phyloP scores from a whole-genome alignment of 345 rosid species.

The Euphorbia lathyris region DNA sequence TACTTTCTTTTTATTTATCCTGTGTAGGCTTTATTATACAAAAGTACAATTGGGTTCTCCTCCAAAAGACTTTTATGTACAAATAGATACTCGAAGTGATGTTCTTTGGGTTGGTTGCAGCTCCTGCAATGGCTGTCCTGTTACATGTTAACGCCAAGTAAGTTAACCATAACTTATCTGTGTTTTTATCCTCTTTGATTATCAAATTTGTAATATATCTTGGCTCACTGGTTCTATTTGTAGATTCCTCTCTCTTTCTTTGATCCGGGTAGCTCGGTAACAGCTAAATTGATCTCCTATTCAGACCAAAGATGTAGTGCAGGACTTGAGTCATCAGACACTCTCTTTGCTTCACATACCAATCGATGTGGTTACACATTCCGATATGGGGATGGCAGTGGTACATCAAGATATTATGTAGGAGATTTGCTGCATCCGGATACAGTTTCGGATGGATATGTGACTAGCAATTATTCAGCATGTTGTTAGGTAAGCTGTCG shows the following conservation, averaged over 20 bases:
- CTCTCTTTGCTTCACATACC: constrained; percentile 55
- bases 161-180: constrained; percentile 14
- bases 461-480: constrained; percentile 66
- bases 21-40: constrained; percentile 76
- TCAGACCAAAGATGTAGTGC: constrained; percentile 68
- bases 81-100: constrained; percentile 96
- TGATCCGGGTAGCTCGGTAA: constrained; percentile 75
- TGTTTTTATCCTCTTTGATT: neutral
- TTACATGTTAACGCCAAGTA: constrained; percentile 75
- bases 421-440: constrained; percentile 66
- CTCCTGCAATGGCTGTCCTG: constrained; percentile 89
- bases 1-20: constrained; percentile 10
- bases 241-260: constrained; percentile 82
- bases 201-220: constrained; percentile 2
- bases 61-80: constrained; percentile 81
- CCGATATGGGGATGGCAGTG: constrained; percentile 99
- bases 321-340: constrained; percentile 64
- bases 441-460: constrained; percentile 45
- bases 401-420: constrained; percentile 81
- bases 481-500: constrained; percentile 79
- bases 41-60: constrained; percentile 80
- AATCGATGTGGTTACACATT: constrained; percentile 74
- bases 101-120: constrained; percentile 89
- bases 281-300: constrained; percentile 61
- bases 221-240: constrained; percentile 19